Evolutionary conservation across 2,329 filamentous ascomycete species (phyloP), one percentile per base, ranked within the genome.

Genomic region (Monosporascus sp.): DNA sequence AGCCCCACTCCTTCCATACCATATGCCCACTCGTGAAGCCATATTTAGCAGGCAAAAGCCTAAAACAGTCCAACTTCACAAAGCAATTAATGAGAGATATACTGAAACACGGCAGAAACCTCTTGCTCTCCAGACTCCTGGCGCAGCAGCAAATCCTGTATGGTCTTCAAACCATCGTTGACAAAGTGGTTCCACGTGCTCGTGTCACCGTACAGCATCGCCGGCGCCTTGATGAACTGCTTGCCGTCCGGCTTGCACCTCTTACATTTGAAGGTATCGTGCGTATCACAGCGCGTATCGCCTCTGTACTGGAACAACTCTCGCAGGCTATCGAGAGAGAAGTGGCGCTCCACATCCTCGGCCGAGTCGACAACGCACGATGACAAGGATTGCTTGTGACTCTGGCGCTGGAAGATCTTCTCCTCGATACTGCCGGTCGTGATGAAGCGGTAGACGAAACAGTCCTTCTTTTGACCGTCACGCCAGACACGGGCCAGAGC

Each of bases 161-260:
- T 99, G 55, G 82, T 80, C 58, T 84, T 81, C 66, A 99, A 72
- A 0, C 84, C 86, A 3, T 86, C 82, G 63, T 96, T 97, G 44
- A 88, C 82, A 72, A 97, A 96, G 71, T 99, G 94, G 66, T 99
- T 99, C 94, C 94, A 99, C n/a, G 91, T 93, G 72, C 91, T 97
- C 22, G 94, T 97, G 66, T 99, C 94, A 50, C 94, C 94, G 66
- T 99, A 99, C 55, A 99, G 75, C 87, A 97, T 93, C 1, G 94
- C 94, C 4, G 89, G 89, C 1, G 93, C 91, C 70, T 97, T 97
- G 66, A 97, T 82, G 58, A 82, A 83, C 72, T 99, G 94, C 56
- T 81, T 87, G 1, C 93, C 93, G 63, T 96, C 90, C 1, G 89
- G 86, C 65, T 88, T 89, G 71, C 94, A 99, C 41, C 94, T 80